A percentile compares a stretch with the other conserved stretches of the same genome.
Conservation (phyloP, 2,329 filamentous ascomycete species). For the Didymella exigua region DNA sequence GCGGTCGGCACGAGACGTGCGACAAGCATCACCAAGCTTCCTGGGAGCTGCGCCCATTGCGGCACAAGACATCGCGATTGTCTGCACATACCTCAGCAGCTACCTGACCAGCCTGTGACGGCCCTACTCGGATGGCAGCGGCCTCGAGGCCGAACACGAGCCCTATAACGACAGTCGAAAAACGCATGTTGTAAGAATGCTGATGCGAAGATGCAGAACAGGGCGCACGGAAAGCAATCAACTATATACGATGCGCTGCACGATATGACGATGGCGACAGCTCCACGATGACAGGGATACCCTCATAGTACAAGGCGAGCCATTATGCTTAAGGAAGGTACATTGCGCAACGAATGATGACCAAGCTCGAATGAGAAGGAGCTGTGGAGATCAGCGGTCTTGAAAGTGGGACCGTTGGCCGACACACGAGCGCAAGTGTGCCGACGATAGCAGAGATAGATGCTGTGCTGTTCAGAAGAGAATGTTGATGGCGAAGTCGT, state of each 20-base stretch:
- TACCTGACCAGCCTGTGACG: constrained; percentile 27
- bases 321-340: constrained; percentile 37
- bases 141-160: constrained; percentile 36
- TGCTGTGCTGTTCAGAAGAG: neutral
- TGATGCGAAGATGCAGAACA: constrained; percentile 12
- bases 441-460: neutral
- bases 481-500: too few relatives aligned
- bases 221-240: neutral
- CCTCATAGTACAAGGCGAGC: constrained; percentile 19
- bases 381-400: constrained; percentile 26
- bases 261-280: constrained; percentile 22
- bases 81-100: constrained; percentile 28
- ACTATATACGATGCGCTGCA: constrained; percentile 9
- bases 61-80: neutral
- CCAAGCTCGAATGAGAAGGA: constrained; percentile 37
- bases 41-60: neutral
- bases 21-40: constrained; percentile 14
- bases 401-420: constrained; percentile 16
- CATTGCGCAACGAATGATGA: constrained; percentile 23
- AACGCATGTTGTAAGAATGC: constrained; percentile 30
- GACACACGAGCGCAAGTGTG: constrained; percentile 1
- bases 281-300: constrained; percentile 20
- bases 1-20: neutral
- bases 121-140: constrained; percentile 27
- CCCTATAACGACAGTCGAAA: constrained; percentile 28